Conservation (phyloP, 441 rosid genomes). For the Erodium texanum region DNA sequence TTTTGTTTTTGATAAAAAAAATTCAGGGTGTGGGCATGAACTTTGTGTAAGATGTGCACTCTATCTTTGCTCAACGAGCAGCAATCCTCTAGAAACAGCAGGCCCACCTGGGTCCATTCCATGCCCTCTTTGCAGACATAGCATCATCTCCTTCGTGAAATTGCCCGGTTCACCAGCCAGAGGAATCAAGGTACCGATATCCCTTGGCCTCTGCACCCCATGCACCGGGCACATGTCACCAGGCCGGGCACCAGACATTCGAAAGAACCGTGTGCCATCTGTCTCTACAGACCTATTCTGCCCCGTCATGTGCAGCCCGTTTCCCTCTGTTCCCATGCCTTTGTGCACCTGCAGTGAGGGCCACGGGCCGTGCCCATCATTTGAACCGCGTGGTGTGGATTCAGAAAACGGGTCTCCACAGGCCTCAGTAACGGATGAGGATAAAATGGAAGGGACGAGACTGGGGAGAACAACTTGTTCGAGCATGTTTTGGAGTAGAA, state of each 20-base stretch:
- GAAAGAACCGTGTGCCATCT: constrained; percentile 56
- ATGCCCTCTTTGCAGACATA: constrained; percentile 88
- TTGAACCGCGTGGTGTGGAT: constrained; percentile 51
- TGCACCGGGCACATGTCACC: constrained; percentile 47
- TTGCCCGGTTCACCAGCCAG: constrained; percentile 56
- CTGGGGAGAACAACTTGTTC: constrained; percentile 71
- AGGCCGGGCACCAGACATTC: constrained; percentile 40
- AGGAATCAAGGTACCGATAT: constrained; percentile 54
- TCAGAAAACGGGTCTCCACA: constrained; percentile 43
- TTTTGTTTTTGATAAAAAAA: constrained; percentile 14
- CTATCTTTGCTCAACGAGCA: constrained; percentile 83
- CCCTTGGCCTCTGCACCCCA: constrained; percentile 84
- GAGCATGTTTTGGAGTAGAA: constrained; percentile 92
- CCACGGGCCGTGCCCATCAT: constrained; percentile 65
- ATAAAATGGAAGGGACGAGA: constrained; percentile 28
- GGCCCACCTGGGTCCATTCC: constrained; percentile 81
- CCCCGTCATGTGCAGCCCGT: constrained; percentile 88
- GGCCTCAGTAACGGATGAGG: constrained; percentile 36
- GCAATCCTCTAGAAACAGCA: constrained; percentile 47
- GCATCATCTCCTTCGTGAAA: constrained; percentile 63
- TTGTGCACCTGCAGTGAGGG: constrained; percentile 65
- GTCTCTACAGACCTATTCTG: constrained; percentile 80
- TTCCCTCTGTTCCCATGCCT: constrained; percentile 78
- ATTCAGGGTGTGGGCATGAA: constrained; percentile 88
- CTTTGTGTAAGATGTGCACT: constrained; percentile 87